Evolutionary conservation across 441 rosid genomes (phyloP), one percentile per base, ranked within the genome.

Genomic region (Gossypium gossypioides): DNA sequence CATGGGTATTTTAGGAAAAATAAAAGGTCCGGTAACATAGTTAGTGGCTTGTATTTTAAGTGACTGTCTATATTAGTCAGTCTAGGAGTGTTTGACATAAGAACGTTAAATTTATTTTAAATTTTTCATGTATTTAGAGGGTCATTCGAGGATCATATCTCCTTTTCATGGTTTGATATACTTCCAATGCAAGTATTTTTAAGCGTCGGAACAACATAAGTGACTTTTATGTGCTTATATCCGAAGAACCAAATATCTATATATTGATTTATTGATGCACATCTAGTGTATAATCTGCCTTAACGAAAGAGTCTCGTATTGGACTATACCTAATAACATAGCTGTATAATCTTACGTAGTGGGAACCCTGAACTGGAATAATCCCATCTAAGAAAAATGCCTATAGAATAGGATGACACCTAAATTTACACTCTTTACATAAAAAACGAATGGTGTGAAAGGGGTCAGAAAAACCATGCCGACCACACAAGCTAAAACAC

Each of bases 401-500:
- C 80, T 77, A 46, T 62, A 68, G 27, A 71, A 54, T 73, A 70
- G 57, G 61, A 40, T 55, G 76, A 27, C 6, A 57, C 32, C 68
- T 57, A 63, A 54, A 69, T 78, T 46, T 79, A 72, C 78, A 72
- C 22, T 64, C 77, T 67, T 64, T 74, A 65, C 76, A 32, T 69
- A 71, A 69, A 60, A 71, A 68, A 62, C 59, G 68, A 77, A 76
- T 76, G 86, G 88, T 77, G 83, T 80, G 79, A 77, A 72, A 80
- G 85, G 88, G 91, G 87, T 82, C 79, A 21, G 76, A 74, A 69
- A 57, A 81, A 79, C 75, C 78, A 61, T 59, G 76, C 84, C 77
- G 68, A 83, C 89, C 87, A 67, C 89, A 62, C 87, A 83, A 81
- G 27, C 74, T 75, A 67, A 72, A 75, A 65, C 86, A 80, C 88